Evolutionary conservation across 331 rosid species (phyloP).

Genomic region (Stylosanthes scabra): DNA sequence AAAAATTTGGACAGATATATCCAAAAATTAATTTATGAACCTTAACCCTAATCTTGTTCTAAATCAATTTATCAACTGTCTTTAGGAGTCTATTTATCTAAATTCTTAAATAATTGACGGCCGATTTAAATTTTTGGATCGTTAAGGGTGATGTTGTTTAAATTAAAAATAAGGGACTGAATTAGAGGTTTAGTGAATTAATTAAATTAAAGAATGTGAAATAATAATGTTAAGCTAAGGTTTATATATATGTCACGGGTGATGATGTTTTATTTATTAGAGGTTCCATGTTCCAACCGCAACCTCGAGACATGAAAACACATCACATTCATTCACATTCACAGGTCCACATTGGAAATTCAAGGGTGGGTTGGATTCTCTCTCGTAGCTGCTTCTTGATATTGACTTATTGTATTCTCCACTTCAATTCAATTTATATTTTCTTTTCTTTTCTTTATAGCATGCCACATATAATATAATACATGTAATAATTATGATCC

Average conservation of each 20-base stretch:
- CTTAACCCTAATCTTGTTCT: too few species aligned
- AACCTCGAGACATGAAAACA: constrained; percentile 39
- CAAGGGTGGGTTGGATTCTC: constrained; percentile 38
- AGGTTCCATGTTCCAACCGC: constrained; percentile 36
- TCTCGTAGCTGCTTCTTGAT: constrained; percentile 26
- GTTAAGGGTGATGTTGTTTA: too few species aligned
- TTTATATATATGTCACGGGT: constrained; percentile 36
- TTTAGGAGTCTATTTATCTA: too few species aligned
- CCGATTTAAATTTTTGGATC: too few species aligned
- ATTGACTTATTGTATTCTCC: constrained; percentile 34
- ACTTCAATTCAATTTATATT: constrained; percentile 15
- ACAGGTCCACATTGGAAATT: constrained; percentile 46
- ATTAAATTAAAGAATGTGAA: background rate
- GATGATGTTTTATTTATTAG: constrained; percentile 36
- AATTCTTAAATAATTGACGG: too few species aligned
- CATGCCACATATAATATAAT: background rate
- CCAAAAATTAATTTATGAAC: too few species aligned
- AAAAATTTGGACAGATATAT: too few species aligned
- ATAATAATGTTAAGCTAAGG: background rate
- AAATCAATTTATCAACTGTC: too few species aligned
- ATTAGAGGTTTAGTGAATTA: too few species aligned
- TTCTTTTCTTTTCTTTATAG: background rate
- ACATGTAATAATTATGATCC: constrained; percentile 17
- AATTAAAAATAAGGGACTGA: too few species aligned
- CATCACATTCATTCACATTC: background rate